A percentile compares a stretch with the other conserved stretches of the same genome.
These are phyloP conservation scores for Rosa lucieae DNA, from an alignment of 306 rosid genomes.

Conservation along the genomic window DNA sequence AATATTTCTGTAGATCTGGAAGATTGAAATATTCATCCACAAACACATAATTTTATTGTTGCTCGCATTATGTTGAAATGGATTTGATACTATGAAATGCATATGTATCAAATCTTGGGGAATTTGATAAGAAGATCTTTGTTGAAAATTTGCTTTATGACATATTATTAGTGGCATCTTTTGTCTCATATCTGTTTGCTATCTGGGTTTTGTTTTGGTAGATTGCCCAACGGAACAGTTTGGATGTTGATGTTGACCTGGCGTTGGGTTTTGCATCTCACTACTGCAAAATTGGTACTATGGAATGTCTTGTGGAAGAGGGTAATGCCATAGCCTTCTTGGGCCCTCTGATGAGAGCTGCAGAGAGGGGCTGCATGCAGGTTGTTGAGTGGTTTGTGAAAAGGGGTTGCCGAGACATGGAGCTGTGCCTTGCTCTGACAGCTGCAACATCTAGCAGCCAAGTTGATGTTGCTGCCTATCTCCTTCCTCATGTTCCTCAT, in stretches of 20 bases:
- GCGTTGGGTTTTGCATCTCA: slow-evolving; percentile 94
- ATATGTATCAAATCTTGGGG: background rate
- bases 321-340: slow-evolving; percentile 84
- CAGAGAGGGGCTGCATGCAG: slow-evolving; percentile 84
- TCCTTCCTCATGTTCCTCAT: slow-evolving; percentile 84
- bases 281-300: slow-evolving; percentile 80
- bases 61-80: background rate
- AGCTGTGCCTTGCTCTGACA: slow-evolving; percentile 89
- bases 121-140: background rate
- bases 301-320: slow-evolving; percentile 93
- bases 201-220: slow-evolving; percentile 38
- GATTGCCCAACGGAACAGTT: slow-evolving; percentile 88
- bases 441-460: slow-evolving; percentile 94
- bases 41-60: background rate
- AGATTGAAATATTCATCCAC: background rate
- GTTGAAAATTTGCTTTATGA: slow-evolving; percentile 4
- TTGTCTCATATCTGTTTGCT: slow-evolving; percentile 23
- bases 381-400: slow-evolving; percentile 90
- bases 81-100: background rate
- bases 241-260: slow-evolving; percentile 88
- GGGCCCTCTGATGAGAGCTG: slow-evolving; percentile 95
- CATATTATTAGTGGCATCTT: background rate
- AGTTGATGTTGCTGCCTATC: slow-evolving; percentile 65
- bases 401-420: slow-evolving; percentile 88
- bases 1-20: background rate